Evolutionary conservation across 1,284 basidiomycete species (phyloP), one percentile per base, ranked within the genome.

Genomic region (Apiotrichum gracile): DNA sequence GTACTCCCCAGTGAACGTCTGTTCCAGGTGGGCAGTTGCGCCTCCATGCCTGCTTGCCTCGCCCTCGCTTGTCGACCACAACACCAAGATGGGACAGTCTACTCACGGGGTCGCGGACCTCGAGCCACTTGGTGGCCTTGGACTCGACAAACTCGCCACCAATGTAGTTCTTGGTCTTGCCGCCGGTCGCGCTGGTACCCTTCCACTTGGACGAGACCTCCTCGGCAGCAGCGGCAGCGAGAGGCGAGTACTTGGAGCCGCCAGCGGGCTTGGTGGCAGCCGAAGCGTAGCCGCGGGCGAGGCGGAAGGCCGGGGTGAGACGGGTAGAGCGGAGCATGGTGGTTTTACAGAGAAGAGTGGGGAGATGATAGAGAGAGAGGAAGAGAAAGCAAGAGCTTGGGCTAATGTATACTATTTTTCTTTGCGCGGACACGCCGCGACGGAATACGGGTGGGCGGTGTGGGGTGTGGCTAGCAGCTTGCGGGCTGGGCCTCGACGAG

Each of bases 121-220:
- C 88, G 55, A 89, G 81, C 86, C 88, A 94, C 54, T 85, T 78
- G 2, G 79, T 75, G 5, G 88, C 76, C 66, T 83, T 83, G 74
- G 87, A 90, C 65, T 93, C 72, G 19, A 55, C 79, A 65, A 93
- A 96, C 75, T 89, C 80, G 33, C 92, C 92, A 26, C 83, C 85
- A 58, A 94, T 87, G 75, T 85, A 93, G 75, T 91, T 91, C 81
- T 87, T 91, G 45, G 89, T 92, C 60, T 80, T 85, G 44, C 82
- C 86, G 17, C 91, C 91, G 16, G 82, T 81, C 33, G 85, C 85
- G 57, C 80, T 88, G 13, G 91, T 91, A 49, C 91, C 91, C 63
- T 85, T 85, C 89, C 91, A 94, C 55, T 67, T 66, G 41, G 59
- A 51, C 17, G 61, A 58, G 42, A 73, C 69, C 50, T 71, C 64